Conservation (phyloP, 2,329 filamentous ascomycete genomes). For the Paramyrothecium sp. region DNA sequence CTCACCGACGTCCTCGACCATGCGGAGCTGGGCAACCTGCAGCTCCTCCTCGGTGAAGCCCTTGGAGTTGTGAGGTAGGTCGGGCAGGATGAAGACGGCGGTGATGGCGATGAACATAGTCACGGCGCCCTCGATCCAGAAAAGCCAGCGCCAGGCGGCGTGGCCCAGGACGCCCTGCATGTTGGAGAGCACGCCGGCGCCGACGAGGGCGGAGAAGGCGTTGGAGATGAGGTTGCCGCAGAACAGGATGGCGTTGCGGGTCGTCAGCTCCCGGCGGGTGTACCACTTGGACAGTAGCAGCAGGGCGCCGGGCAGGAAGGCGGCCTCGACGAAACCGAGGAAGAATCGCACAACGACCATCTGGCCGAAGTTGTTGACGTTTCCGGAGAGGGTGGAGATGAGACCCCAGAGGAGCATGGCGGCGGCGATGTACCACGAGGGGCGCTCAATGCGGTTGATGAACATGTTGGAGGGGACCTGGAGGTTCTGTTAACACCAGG, state of each 20-base stretch:
- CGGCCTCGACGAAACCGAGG: conserved; percentile 58
- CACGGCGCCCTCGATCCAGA: conserved; percentile 48
- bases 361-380: conserved; percentile 45
- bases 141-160: conserved; percentile 56
- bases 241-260: conserved; percentile 53
- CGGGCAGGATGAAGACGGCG: conserved; percentile 45
- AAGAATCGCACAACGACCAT: conserved; percentile 55
- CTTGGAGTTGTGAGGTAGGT: conserved; percentile 49
- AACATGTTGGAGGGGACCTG: conserved; percentile 49
- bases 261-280: conserved; percentile 52
- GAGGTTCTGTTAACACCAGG: too few relatives aligned
- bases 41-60: conserved; percentile 58
- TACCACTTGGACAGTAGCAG: conserved; percentile 64
- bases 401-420: conserved; percentile 57
- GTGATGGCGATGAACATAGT: conserved; percentile 30
- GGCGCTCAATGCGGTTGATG: conserved; percentile 47
- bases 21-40: conserved; percentile 47
- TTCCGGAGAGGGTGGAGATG: conserved; percentile 53
- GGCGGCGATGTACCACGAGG: conserved; percentile 43
- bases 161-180: conserved; percentile 51
- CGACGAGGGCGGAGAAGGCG: conserved; percentile 55
- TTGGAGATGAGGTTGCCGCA: conserved; percentile 55
- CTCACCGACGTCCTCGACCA: conserved; percentile 54
- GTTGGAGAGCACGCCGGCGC: conserved; percentile 51
- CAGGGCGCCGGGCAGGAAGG: conserved; percentile 60